phyloP scores from a whole-genome alignment of 176 grass and related monocot genomes.

The Oryza meyeriana region DNA sequence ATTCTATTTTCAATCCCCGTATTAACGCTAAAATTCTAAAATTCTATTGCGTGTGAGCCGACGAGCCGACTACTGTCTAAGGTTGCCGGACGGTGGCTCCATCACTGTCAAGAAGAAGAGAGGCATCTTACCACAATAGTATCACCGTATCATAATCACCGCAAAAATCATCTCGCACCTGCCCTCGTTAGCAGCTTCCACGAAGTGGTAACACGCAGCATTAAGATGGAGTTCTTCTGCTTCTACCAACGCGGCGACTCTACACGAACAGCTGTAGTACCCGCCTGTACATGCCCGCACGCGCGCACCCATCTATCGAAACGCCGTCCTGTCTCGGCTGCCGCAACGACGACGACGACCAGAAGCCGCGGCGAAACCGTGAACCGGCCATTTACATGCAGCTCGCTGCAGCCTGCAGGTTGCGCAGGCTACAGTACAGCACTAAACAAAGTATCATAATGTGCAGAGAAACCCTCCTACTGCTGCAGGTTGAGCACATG shows the following conservation, averaged over 20 bases:
- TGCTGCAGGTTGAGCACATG: neutral
- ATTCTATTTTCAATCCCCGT: too few relatives aligned
- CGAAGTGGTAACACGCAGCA: neutral
- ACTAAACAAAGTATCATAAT: too few relatives aligned
- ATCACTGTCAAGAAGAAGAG: too few relatives aligned
- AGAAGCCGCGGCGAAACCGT: neutral
- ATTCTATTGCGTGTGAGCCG: too few relatives aligned
- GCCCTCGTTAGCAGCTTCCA: neutral
- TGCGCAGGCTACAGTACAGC: neutral
- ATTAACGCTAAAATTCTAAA: too few relatives aligned
- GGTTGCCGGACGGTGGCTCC: too few relatives aligned
- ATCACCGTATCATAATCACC: too few relatives aligned
- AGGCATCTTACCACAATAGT: too few relatives aligned
- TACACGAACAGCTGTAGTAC: neutral
- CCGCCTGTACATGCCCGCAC: neutral
- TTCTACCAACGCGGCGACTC: constrained; percentile 8
- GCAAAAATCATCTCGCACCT: neutral
- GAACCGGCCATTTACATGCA: neutral
- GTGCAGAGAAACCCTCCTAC: too few relatives aligned
- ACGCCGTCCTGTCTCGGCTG: neutral
- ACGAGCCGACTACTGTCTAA: too few relatives aligned
- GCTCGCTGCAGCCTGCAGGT: neutral
- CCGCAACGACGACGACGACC: neutral
- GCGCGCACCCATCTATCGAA: neutral
- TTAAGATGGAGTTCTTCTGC: neutral